Base-by-base conservation (phyloP, 2,329 filamentous ascomycete genomes). In the Juglanconis juglandina region DNA sequence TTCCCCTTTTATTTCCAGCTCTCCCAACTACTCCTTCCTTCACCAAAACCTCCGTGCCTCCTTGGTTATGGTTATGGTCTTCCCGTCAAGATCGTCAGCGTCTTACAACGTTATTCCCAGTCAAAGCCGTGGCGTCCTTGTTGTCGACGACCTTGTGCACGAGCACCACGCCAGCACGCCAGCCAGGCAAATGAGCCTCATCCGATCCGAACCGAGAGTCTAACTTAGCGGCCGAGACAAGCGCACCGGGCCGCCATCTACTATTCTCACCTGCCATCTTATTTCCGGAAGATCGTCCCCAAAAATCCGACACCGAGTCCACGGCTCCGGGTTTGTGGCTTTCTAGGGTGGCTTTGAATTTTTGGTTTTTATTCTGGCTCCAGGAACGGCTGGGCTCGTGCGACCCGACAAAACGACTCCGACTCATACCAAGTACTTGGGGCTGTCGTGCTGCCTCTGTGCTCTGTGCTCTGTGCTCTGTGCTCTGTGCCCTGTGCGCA, bases 231-330 rank as follows among this genome's bases (percentile, higher is more conserved):
- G 9, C 57, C 52, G 44, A 37, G 32, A 37, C 47, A 17, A 47
- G 35, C 17, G 17, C 24, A 24, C 6, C 17, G 17, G 9, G 9
- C 24, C 46, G 24, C 24, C 46, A 4, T 8, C 24, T 24, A 2
- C 24, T 24, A 5, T 24, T 24, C 24, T 8, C 52, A 14, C 39
- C 32, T 51, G 30, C 42, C 50, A 37, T 56, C 52, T 62, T 62
- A 62, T 62, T 62, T 57, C 60, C 60, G 60, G 52, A 48, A 17
- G 32, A 48, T 14, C 56, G 50, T 42, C 35, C 47, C 35, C 42
- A 41, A 41, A 44, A 47, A 44, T 55, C 46, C 39, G 56, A 41
- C 35, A 49, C 60, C 52, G 60, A 42, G 56, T 34, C 60, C 56
- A 56, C 60, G 57, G 60, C 42, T 48, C 42, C 49, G 60, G 57